Conservation (phyloP, 2,329 filamentous ascomycete genomes). For the Penicillium sp. region DNA sequence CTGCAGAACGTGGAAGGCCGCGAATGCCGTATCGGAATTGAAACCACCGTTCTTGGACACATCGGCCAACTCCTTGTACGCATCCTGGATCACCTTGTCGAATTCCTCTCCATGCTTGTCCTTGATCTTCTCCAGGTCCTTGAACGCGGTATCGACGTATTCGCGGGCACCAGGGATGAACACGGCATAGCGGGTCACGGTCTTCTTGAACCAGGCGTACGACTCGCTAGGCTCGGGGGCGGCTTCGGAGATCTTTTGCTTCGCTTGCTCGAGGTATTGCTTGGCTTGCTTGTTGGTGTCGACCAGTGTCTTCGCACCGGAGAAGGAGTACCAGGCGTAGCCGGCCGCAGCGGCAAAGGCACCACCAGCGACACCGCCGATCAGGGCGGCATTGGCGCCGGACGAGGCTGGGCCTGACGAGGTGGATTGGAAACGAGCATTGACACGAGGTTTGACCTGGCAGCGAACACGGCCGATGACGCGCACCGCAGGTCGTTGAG, state of each 20-base stretch:
- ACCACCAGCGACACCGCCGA: slow-evolving; percentile 59
- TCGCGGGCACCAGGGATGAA: slow-evolving; percentile 74
- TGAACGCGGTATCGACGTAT: slow-evolving; percentile 73
- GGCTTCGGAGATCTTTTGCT: slow-evolving; percentile 65
- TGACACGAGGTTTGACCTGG: slow-evolving; percentile 9
- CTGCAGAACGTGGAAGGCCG: slow-evolving; percentile 67
- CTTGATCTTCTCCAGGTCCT: slow-evolving; percentile 72
- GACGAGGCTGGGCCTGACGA: slow-evolving; percentile 30
- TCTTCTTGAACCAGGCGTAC: slow-evolving; percentile 68
- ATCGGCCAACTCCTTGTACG: slow-evolving; percentile 70
- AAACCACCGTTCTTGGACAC: slow-evolving; percentile 65
- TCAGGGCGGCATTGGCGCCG: slow-evolving; percentile 41
- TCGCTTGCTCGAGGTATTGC: slow-evolving; percentile 65
- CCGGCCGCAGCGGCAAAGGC: slow-evolving; percentile 54
- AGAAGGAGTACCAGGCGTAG: slow-evolving; percentile 62
- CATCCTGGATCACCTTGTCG: slow-evolving; percentile 69
- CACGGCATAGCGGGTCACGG: slow-evolving; percentile 70
- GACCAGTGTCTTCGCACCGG: slow-evolving; percentile 57
- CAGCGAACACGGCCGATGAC: slow-evolving; percentile 8
- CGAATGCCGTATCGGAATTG: slow-evolving; percentile 66
- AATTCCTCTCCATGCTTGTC: slow-evolving; percentile 73
- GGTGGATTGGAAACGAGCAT: slow-evolving; percentile 39
- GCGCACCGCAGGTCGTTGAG: slow-evolving; percentile 5
- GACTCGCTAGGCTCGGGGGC: slow-evolving; percentile 72
- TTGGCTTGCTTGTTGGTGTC: slow-evolving; percentile 62